Base-by-base conservation (phyloP, 148 eudicot species). In the Linanthus parryae region DNA sequence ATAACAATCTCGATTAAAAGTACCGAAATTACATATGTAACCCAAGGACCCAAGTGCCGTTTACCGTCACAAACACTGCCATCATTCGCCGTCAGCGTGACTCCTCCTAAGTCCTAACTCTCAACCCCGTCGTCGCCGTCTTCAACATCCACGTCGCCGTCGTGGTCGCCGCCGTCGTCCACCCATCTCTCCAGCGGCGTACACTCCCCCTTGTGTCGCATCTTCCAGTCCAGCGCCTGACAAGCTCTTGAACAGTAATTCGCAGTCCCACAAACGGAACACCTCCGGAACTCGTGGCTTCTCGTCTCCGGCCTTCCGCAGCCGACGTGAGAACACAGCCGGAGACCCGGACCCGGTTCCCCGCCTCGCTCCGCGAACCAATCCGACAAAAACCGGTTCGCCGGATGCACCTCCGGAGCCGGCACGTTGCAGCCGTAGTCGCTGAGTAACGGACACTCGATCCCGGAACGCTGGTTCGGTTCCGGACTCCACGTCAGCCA, bases 401-500 rank as follows among this genome's bases (percentile, higher is more conserved):
- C 95, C 7, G 95, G 90, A 21, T 83, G 95, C 1, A 78, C 58
- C 18, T 75, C 94, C 24, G 84, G 78, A 0, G 77, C 77, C 15
- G 98, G 95, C 8, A 91, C 87, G 41, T 81, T 84, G 21, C 89
- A 84, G 1, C 95, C 98, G 57, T 81, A 87, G 31, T 91, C 95
- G 38, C 95, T 86, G 3, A 91, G 54, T 58, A 87, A 55, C 24
- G 95, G 90, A 44, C 95, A 86, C 2, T 65, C 74, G 17, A 14
- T 47, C 10, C 44, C 37, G 49, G 57, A 71, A 24, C 51, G 63
- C 33, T 59, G 52, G 18, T 28, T 35, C 1, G 59, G 46, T 16
- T 46, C 57, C 6, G 65, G 62, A 24, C 67, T 61, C 58, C 64
- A 73, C 24, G 67, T 39, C 24, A 80, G 58, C 79, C 69, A 67